These are phyloP conservation scores for Phytophthora brassicae DNA, from an alignment of 352 stramenopile species.

Conservation along the genomic window DNA sequence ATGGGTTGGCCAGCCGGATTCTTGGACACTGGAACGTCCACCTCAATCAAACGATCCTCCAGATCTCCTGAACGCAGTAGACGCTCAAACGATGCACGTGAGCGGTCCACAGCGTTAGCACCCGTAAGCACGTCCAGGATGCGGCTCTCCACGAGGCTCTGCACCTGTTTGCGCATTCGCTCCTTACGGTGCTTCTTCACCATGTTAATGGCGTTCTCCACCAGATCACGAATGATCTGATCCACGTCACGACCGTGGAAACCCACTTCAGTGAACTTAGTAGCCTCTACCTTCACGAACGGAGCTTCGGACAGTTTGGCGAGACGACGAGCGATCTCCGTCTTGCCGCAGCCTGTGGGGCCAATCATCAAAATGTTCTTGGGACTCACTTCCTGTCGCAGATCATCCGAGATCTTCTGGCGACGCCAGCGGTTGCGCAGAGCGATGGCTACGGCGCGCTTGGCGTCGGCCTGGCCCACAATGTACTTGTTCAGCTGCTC, in stretches of 20 bases:
- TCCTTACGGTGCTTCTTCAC: constrained; percentile 96
- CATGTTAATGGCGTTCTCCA: constrained; percentile 97
- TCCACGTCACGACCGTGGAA: constrained; percentile 99
- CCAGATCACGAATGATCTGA: constrained; percentile 98
- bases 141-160: constrained; percentile 92
- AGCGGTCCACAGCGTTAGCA: constrained; percentile 77
- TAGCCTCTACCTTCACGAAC: constrained; percentile 99
- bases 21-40: constrained; percentile 69
- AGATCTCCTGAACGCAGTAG: constrained; percentile 87
- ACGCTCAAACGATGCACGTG: constrained; percentile 90
- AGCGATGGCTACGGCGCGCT: constrained; percentile 97
- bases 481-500: constrained; percentile 97
- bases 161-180: constrained; percentile 90
- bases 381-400: constrained; percentile 93
- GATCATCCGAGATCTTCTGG: constrained; percentile 93
- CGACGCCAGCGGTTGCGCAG: constrained; percentile 98
- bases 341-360: constrained; percentile 98
- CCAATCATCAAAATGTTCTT: constrained; percentile 99
- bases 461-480: constrained; percentile 96
- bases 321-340: constrained; percentile 97
- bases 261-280: constrained; percentile 99
- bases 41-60: constrained; percentile 78
- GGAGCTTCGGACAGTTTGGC: constrained; percentile 96
- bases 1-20: constrained; percentile 57
- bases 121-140: constrained; percentile 96